Percentiles rank a stretch among this genome's conserved stretches.
These are phyloP conservation scores for Aegilops bicornis DNA, from an alignment of 176 grass and related monocot genomes.

Conservation along the genomic window DNA sequence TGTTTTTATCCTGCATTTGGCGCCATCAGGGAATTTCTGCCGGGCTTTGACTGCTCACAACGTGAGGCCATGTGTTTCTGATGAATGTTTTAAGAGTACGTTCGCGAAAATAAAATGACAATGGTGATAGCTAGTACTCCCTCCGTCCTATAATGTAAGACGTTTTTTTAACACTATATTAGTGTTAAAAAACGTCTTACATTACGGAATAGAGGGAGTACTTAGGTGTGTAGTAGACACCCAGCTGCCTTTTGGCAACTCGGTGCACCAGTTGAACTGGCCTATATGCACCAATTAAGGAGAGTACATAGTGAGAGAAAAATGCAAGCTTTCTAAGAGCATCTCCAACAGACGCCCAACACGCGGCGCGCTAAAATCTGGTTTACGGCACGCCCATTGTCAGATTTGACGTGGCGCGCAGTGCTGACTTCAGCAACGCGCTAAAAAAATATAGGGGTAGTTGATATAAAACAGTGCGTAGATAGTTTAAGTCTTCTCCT, in stretches of 20 bases:
- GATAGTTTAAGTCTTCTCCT: too few species aligned
- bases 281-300: background rate
- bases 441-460: too few species aligned
- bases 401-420: too few species aligned
- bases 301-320: background rate
- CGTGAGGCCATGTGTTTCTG: slow-evolving; percentile 22
- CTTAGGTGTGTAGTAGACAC: background rate
- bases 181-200: too few species aligned
- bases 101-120: background rate
- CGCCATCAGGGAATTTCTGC: slow-evolving; percentile 42
- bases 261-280: background rate
- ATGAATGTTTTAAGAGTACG: background rate
- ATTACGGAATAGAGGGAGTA: too few species aligned
- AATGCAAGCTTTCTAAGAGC: background rate
- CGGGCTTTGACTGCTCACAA: slow-evolving; percentile 40
- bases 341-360: too few species aligned
- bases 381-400: too few species aligned
- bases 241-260: slow-evolving; percentile 13
- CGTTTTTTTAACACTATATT: too few species aligned
- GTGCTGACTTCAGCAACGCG: too few species aligned
- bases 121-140: background rate
- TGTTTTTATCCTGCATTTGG: slow-evolving; percentile 43
- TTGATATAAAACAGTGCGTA: too few species aligned
- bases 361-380: too few species aligned
- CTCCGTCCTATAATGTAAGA: too few species aligned